Base-by-base conservation (phyloP, 768 basidiomycete species). In the Amanita molliuscula region DNA sequence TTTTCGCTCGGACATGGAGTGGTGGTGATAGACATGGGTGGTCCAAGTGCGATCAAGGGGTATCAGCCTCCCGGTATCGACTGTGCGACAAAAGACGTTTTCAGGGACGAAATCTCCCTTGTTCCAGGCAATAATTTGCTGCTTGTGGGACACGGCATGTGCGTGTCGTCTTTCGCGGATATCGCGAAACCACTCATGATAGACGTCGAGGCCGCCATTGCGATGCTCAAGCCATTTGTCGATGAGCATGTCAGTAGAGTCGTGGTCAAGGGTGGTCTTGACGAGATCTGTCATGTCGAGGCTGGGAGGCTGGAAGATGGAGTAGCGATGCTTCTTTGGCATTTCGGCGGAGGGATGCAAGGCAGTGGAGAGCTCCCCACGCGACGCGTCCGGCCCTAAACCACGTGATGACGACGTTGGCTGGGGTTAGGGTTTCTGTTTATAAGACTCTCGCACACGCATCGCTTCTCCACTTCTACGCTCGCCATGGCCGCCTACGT, bases 201-300 rank as follows among this genome's bases (percentile, higher is more conserved):
- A 87, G 41, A 79, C 75, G 67, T 85, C 82, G 54, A 83, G 79
- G 9, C 68, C 69, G 46, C 61, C 62, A 38, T 69, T 70, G 58
- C 78, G 77, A 59, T 86, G 82, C 60, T 87, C 83, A 40, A 88
- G 81, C 85, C 85, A 88, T 62, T 81, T 84, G 72, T 88, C 83
- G 67, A 88, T 87, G 57, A 88, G 79, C 68, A 79, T 73, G 67
- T 85, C 82, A 1, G 84, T 85, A 15, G 80, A 74, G 56, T 84
- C 81, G 67, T 84, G 79, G 65, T 84, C 82, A 50, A 88, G 74
- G 4, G 82, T 84, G 36, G 84, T 87, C 66, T 81, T 81, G 48
- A 87, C 78, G 44, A 88, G 83, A 68, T 88, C 84, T 53, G 81
- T 81, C 79, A 84, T 85, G 36, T 77, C 74, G 50, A 88, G 75